Evolutionary conservation across 495 filamentous ascomycete species (phyloP), one percentile per base, ranked within the genome.

Genomic region (Hypoxylon subgilvum): DNA sequence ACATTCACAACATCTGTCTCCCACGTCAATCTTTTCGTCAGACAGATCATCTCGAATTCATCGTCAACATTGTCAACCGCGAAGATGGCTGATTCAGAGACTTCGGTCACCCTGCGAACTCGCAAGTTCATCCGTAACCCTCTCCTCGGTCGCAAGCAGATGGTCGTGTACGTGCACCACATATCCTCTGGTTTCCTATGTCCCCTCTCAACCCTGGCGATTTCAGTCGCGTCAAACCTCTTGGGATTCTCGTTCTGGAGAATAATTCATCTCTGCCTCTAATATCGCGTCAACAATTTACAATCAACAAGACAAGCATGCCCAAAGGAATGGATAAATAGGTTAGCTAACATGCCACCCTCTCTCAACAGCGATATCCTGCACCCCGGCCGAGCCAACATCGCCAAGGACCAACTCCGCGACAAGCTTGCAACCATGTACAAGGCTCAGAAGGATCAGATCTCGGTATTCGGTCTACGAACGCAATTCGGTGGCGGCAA

Each of bases 101-200:
- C 83, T 75, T 84, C 88, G 67, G 90, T 99, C 73, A 98, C 94
- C 68, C 81, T 99, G 83, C 90, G 95, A 80, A 99, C 95, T 77
- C 93, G 95, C 88, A 99, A 99, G 84, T 99, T 99, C 91, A 95
- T 97, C 78, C 88, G 91, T 80, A 99, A 99, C 84, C 89, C 95
- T 74, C 90, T 99, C 74, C 89, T 99, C 66, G 92, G 86, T 72
- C 88, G 93, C 73, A 96, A 94, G 84, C 95, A 99, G 86, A 97
- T 99, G 94, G 95, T 99, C 80, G 90, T 97, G 94, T 99, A 93
- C 86, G 95, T 89, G n/a, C n/a, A 27, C 23, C 8, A 4, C 71
- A 47, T 41, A 56, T 44, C 27, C 10, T 67, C 65, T 67, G 25
- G 23, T 65, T 40, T 56, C 38, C 62, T 63, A 43, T 54, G 48